Evolutionary conservation across 768 basidiomycete species (phyloP), one percentile per base, ranked within the genome.

Genomic region (Infundibulicybe gibba): DNA sequence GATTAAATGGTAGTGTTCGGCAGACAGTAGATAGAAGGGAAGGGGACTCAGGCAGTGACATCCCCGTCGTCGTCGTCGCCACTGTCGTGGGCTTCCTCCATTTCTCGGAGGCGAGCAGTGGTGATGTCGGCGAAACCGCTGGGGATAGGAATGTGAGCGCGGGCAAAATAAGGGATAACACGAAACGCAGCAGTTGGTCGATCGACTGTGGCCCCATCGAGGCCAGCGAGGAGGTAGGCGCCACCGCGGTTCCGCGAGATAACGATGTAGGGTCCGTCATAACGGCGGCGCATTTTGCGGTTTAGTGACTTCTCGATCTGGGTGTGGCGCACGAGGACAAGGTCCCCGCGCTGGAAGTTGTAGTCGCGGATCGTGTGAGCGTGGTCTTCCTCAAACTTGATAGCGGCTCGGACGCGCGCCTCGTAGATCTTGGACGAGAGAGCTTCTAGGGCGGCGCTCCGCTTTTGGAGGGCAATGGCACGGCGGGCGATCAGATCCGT

Each of bases 211-310:
- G 25, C 3, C 4, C 49, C 45, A 32, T 62, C 52, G n/a, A 66
- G 54, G 40, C 63, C 58, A 0, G 49, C 34, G 2, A 64, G 34
- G 5, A 59, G 56, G 37, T 63, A 68, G 0, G 62, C 54, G 6
- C 61, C 60, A 0, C 61, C 62, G 10, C 11, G 48, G 13, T 58
- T 63, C 2, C 54, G 51, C 0, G 53, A 51, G 5, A 68, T 45
- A 5, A 72, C 62, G 4, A 64, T 53, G 8, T 64, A 54, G 0
- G 69, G 72, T 1, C 70, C 68, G 2, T 65, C 49, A 45, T 72
- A 72, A 25, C 25, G 25, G 25, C 4, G 25, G 25, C 25, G 25
- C 4, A 25, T 3, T 25, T 25, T 25, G 8, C 25, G 25, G 8
- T 25, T 25, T 3, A 25, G 25, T 8, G 25, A 25, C 8, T 25